phyloP scores from a whole-genome alignment of 2,329 filamentous ascomycete species.

The Fusarium denticulatum region DNA sequence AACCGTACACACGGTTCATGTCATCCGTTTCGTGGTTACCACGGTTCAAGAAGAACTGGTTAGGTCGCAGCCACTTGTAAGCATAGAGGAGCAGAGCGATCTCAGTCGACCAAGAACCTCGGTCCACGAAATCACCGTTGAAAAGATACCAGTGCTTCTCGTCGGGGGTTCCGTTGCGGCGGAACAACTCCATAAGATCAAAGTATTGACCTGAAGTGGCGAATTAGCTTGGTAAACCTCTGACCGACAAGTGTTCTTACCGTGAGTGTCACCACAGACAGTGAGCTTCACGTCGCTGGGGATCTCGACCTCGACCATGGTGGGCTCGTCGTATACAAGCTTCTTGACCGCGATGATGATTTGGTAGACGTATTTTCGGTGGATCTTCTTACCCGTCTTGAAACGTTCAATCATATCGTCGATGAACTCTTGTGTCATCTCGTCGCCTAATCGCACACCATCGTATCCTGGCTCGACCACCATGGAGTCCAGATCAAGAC shows the following conservation, averaged over 20 bases:
- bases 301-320: slow-evolving; percentile 94
- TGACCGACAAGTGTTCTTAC: slow-evolving; percentile 58
- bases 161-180: slow-evolving; percentile 83
- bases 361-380: slow-evolving; percentile 97
- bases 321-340: slow-evolving; percentile 89
- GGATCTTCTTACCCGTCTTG: slow-evolving; percentile 94
- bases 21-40: slow-evolving; percentile 99
- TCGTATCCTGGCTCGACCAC: slow-evolving; percentile 86
- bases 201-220: slow-evolving; percentile 83
- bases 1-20: slow-evolving; percentile 99
- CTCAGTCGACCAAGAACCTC: slow-evolving; percentile 98
- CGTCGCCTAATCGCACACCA: slow-evolving; percentile 77
- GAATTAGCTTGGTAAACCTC: slow-evolving; percentile 33
- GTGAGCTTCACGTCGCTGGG: slow-evolving; percentile 82
- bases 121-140: slow-evolving; percentile 98
- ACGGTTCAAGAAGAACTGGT: slow-evolving; percentile 92
- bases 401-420: slow-evolving; percentile 97
- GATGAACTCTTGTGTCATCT: slow-evolving; percentile 97
- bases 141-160: slow-evolving; percentile 95
- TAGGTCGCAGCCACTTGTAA: slow-evolving; percentile 94
- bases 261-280: slow-evolving; percentile 97
- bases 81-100: slow-evolving; percentile 93
- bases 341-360: slow-evolving; percentile 92
- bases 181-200: slow-evolving; percentile 95
- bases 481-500: slow-evolving; percentile 88